Evolutionary conservation across 768 basidiomycete species (phyloP).

Genomic region (Boletellus emodensis): DNA sequence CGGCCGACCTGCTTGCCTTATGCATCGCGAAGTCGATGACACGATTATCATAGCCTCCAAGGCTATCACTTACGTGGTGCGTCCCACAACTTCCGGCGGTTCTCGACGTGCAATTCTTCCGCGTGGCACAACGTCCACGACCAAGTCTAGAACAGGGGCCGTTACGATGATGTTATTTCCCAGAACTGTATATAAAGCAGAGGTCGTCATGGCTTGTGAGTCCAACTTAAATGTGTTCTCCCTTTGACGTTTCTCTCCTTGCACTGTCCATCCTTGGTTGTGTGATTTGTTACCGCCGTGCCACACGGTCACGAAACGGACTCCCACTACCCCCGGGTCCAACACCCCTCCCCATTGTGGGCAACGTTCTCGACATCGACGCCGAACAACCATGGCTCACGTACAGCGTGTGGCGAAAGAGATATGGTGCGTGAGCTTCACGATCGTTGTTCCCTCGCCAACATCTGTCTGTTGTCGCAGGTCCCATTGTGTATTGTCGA

Average conservation of each 20-base stretch:
- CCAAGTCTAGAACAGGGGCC: conserved; percentile 11
- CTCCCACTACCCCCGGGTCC: conserved; percentile 24
- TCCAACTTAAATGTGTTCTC: conserved; percentile 11
- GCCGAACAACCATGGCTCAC: conserved; percentile 24
- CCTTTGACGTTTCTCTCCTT: conserved; percentile 8
- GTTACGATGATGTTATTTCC: conserved; percentile 5
- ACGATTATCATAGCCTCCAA: conserved; percentile 18
- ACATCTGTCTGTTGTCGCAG: conserved; percentile 7
- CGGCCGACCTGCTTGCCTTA: conserved; percentile 3
- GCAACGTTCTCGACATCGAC: conserved; percentile 24
- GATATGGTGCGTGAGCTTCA: conserved; percentile 20
- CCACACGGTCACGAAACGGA: conserved; percentile 2
- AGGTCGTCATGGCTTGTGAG: neutral
- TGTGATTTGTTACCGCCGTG: conserved; percentile 4
- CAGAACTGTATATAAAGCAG: conserved; percentile 15
- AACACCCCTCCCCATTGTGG: conserved; percentile 20
- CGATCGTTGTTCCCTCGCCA: neutral
- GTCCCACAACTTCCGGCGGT: conserved; percentile 6
- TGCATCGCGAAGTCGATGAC: conserved; percentile 11
- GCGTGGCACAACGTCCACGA: conserved; percentile 5
- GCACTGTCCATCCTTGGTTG: conserved; percentile 9
- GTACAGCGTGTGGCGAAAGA: conserved; percentile 26
- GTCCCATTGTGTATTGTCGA: conserved; percentile 27
- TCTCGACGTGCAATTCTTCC: conserved; percentile 12
- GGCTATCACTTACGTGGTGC: conserved; percentile 26